These are phyloP conservation scores for Barnettozyma wickerhamii DNA, from an alignment of 805 yeast genomes.

Conservation along the genomic window DNA sequence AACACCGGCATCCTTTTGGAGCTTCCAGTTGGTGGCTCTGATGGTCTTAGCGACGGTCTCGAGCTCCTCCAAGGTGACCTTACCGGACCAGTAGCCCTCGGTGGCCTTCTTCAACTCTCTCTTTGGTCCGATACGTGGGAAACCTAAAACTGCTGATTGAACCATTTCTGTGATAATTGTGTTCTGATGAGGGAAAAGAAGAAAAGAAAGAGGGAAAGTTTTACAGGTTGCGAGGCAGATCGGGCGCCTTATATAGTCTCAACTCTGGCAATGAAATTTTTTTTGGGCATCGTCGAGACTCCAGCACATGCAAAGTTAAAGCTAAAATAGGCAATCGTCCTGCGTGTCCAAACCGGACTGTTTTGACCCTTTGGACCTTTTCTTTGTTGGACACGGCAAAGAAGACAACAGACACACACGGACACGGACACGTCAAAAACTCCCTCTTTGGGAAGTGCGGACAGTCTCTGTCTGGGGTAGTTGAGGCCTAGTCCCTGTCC, in stretches of 20 bases:
- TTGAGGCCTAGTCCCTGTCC: no score
- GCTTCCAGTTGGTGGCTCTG: constrained; percentile 96
- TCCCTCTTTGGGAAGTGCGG: no score
- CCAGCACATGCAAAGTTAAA: constrained; percentile 4
- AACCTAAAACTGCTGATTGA: constrained; percentile 95
- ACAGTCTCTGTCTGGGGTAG: no score
- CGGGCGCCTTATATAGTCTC: constrained; percentile 5
- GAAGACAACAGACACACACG: no score
- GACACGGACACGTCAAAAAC: no score
- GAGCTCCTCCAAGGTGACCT: constrained; percentile 81
- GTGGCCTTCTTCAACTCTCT: constrained; percentile 99
- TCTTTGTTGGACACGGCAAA: no score
- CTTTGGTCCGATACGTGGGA: constrained; percentile 99
- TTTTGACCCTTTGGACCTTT: no score
- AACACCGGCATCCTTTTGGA: constrained; percentile 95
- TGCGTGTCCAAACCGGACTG: constrained; percentile 1
- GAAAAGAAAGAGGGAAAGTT: neutral
- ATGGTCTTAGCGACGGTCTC: constrained; percentile 91
- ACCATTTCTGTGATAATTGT: constrained; percentile 54
- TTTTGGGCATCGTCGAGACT: neutral
- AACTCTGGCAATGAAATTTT: neutral
- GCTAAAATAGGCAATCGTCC: neutral
- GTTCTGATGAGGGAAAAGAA: neutral
- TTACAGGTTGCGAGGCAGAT: neutral
- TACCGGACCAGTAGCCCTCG: constrained; percentile 98